Conservation (phyloP, 2,329 filamentous ascomycete genomes). For the Dactylellina cionopaga region DNA sequence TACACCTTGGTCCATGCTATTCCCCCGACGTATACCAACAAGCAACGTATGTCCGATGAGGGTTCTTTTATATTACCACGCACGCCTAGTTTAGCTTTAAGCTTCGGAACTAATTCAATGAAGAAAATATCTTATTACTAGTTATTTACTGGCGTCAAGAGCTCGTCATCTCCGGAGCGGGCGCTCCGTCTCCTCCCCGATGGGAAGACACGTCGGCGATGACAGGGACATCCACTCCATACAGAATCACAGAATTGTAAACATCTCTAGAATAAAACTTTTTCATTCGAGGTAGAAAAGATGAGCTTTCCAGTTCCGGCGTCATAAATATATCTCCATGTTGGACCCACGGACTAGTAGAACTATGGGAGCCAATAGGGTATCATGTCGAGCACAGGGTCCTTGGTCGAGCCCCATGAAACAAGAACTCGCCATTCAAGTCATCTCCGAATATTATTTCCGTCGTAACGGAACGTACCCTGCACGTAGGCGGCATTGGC, state of each 20-base stretch:
- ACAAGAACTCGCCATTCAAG: background rate
- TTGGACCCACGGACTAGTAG: background rate
- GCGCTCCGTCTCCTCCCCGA: background rate
- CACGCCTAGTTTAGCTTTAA: background rate
- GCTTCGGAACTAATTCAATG: too few relatives aligned
- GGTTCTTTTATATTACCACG: background rate
- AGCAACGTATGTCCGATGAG: slow-evolving; percentile 11
- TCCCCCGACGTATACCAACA: slow-evolving; percentile 2
- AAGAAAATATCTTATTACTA: background rate
- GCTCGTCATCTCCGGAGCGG: slow-evolving; percentile 33
- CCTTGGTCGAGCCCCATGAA: background rate
- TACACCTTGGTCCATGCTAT: background rate
- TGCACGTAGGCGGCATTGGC: background rate
- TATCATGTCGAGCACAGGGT: slow-evolving; percentile 3
- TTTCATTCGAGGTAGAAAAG: slow-evolving; percentile 10
- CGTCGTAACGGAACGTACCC: background rate
- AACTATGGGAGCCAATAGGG: background rate
- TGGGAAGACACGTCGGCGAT: slow-evolving; percentile 44
- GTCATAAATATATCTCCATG: slow-evolving; percentile 1
- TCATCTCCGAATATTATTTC: slow-evolving; percentile 1
- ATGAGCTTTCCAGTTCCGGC: slow-evolving; percentile 24
- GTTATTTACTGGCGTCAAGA: background rate
- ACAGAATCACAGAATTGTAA: background rate
- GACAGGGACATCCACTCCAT: slow-evolving; percentile 10
- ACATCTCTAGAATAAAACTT: background rate